phyloP scores from a whole-genome alignment of 257 asterid genomes.

The Scutellaria baicalensis region DNA sequence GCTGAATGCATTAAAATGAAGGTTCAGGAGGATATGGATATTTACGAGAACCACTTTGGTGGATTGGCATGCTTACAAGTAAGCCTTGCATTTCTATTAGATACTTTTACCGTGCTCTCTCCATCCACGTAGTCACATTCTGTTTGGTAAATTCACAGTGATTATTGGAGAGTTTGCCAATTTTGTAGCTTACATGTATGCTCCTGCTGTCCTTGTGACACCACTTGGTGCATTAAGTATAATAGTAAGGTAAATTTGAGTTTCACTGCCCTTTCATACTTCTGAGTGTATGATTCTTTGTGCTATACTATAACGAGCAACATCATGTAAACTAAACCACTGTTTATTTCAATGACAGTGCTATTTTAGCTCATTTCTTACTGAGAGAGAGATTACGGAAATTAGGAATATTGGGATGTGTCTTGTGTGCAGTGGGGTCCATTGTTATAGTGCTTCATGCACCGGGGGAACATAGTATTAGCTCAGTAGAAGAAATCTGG shows the following conservation, averaged over 20 bases:
- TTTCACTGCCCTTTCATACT: not conserved
- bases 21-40: conserved; percentile 87
- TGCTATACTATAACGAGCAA: not conserved
- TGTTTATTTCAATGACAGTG: conserved; percentile 39
- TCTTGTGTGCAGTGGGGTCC: conserved; percentile 72
- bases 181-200: conserved; percentile 72
- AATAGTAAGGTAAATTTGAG: conserved; percentile 52
- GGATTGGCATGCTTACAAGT: conserved; percentile 86
- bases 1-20: conserved; percentile 18
- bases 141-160: conserved; percentile 39
- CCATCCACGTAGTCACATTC: conserved; percentile 1
- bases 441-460: conserved; percentile 78
- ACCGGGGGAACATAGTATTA: conserved; percentile 68
- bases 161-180: conserved; percentile 71
- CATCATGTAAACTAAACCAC: not conserved
- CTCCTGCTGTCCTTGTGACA: conserved; percentile 84
- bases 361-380: conserved; percentile 69
- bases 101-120: not conserved
- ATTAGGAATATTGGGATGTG: conserved; percentile 71
- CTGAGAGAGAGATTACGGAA: conserved; percentile 59
- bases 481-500: conserved; percentile 82
- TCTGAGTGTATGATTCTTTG: not conserved
- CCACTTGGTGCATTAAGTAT: conserved; percentile 85
- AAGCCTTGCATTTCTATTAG: conserved; percentile 19
- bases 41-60: conserved; percentile 77